phyloP scores from a whole-genome alignment of 768 basidiomycete genomes.

The Amanita phalloides region DNA sequence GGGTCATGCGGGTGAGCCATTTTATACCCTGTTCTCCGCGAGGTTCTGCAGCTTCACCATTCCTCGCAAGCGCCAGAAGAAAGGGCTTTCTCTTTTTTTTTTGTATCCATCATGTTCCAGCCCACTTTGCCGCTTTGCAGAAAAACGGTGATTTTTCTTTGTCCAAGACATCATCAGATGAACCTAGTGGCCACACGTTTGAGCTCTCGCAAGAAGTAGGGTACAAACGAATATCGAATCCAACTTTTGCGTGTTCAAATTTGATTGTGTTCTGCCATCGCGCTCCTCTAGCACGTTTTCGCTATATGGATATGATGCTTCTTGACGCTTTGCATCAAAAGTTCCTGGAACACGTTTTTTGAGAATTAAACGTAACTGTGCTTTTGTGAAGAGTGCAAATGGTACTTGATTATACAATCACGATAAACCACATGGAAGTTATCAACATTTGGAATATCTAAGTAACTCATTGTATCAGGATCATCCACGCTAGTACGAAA shows the following conservation, averaged over 20 bases:
- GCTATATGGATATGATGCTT: not conserved
- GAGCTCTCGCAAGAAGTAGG: not conserved
- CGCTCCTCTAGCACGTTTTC: not conserved
- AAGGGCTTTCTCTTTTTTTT: not conserved
- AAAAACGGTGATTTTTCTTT: not conserved
- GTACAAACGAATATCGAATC: not conserved
- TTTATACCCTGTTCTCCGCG: not conserved
- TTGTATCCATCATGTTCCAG: too few relatives aligned
- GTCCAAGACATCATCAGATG: not conserved
- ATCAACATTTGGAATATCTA: not conserved
- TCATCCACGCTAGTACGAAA: constrained; percentile 95
- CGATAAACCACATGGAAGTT: not conserved
- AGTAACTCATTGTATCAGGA: constrained; percentile 67
- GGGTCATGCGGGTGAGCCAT: not conserved
- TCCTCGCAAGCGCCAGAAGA: not conserved
- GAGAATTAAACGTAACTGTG: not conserved
- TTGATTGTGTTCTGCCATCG: not conserved
- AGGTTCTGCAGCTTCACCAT: not conserved
- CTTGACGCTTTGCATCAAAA: not conserved
- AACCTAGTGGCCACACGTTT: not conserved
- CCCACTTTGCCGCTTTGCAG: not conserved
- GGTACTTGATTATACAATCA: not conserved
- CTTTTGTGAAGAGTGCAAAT: not conserved
- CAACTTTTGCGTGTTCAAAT: not conserved
- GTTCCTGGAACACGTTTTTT: constrained; percentile 1